Percentiles rank a stretch among this genome's conserved stretches.
Conservation (phyloP, 2,329 filamentous ascomycete species). For the Penicillium verrucosum region DNA sequence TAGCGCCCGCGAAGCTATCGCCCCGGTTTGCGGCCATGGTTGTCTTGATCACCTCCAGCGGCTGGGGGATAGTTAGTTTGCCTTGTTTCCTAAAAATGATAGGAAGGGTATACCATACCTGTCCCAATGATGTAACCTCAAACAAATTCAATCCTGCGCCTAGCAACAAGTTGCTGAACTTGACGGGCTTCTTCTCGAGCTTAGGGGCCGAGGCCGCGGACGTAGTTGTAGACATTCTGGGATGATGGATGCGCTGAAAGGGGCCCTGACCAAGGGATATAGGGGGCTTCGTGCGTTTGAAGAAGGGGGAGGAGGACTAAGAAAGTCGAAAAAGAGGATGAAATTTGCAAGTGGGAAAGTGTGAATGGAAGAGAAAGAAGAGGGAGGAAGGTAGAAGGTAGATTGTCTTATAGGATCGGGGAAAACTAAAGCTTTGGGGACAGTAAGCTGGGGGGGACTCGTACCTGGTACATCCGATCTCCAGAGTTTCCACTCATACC, state of each 20-base stretch:
- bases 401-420: conserved; percentile 22
- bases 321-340: conserved; percentile 14
- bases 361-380: conserved; percentile 16
- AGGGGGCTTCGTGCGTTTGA: conserved; percentile 77
- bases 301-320: conserved; percentile 21
- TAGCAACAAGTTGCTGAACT: conserved; percentile 97
- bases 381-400: conserved; percentile 9
- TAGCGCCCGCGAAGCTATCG: conserved; percentile 78
- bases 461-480: conserved; percentile 7
- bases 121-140: conserved; percentile 71
- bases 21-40: conserved; percentile 97
- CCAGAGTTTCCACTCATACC: conserved; percentile 19
- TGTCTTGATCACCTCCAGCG: conserved; percentile 98
- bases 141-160: conserved; percentile 95
- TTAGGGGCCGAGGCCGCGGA: conserved; percentile 51
- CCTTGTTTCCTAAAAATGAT: neutral
- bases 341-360: conserved; percentile 13
- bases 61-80: conserved; percentile 52
- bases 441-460: conserved; percentile 9
- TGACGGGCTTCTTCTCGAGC: conserved; percentile 98
- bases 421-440: conserved; percentile 7
- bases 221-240: conserved; percentile 54
- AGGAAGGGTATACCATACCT: conserved; percentile 47
- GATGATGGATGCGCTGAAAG: conserved; percentile 56
- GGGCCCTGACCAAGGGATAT: conserved; percentile 98